Percentiles rank a stretch among this genome's conserved stretches.
Conservation (phyloP, 2,329 filamentous ascomycete species). For the Trichophyton simii region DNA sequence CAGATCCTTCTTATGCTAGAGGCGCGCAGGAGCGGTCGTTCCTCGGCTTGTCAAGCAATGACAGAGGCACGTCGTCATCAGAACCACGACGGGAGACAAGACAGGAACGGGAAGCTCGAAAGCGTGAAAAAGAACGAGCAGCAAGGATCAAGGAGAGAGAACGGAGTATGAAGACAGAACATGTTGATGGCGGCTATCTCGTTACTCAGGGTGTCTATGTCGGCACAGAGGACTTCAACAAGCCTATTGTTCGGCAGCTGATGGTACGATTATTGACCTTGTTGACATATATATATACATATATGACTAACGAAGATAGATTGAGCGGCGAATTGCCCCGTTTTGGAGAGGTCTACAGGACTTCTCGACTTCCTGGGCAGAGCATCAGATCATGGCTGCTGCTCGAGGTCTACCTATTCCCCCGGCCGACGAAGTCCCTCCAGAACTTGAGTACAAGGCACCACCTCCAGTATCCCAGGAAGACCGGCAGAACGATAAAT, state of each 20-base stretch:
- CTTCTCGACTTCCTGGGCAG: constrained; percentile 77
- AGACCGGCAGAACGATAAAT: constrained; percentile 44
- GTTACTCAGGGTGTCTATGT: constrained; percentile 93
- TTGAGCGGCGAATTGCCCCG: constrained; percentile 81
- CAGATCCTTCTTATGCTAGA: not conserved
- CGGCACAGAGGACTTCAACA: constrained; percentile 85
- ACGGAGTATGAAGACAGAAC: constrained; percentile 77
- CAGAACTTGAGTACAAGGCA: constrained; percentile 49
- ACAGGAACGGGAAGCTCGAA: constrained; percentile 78
- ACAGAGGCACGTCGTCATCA: constrained; percentile 39
- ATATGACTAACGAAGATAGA: constrained; percentile 42
- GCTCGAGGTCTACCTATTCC: constrained; percentile 75
- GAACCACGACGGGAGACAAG: constrained; percentile 70
- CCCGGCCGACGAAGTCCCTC: constrained; percentile 66
- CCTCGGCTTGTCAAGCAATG: constrained; percentile 40
- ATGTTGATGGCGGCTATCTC: constrained; percentile 85
- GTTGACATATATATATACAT: not conserved
- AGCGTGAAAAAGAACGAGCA: constrained; percentile 66
- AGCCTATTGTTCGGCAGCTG: constrained; percentile 71
- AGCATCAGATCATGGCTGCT: constrained; percentile 87
- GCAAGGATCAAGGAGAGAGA: constrained; percentile 72
- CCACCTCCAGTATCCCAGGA: constrained; percentile 37
- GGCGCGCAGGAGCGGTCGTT: constrained; percentile 44
- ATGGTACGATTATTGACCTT: constrained; percentile 48
- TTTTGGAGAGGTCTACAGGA: constrained; percentile 94